Evolutionary conservation across 2,329 filamentous ascomycete genomes (phyloP), one percentile per base, ranked within the genome.

Genomic region (Thermomyces lanuginosus): DNA sequence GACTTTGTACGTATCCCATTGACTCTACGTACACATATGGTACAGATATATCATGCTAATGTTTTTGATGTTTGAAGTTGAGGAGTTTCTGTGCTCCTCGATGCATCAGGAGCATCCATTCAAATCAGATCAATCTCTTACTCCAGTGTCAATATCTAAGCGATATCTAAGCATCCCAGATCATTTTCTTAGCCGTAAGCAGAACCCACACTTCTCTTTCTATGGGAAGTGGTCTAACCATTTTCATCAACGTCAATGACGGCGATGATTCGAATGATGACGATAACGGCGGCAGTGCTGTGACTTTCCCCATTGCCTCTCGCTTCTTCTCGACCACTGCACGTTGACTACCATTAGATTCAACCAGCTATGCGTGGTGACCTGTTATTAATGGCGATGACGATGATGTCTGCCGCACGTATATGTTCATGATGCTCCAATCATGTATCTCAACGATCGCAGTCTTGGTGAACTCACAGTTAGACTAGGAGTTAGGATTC

Each of bases 121-220:
- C n/a, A n/a, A n/a, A n/a, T n/a, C n/a, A n/a, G n/a, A n/a, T n/a
- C n/a, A n/a, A n/a, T n/a, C n/a, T n/a, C n/a, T n/a, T n/a, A n/a
- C n/a, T n/a, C n/a, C n/a, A n/a, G n/a, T n/a, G n/a, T n/a, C n/a
- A n/a, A n/a, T n/a, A n/a, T n/a, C n/a, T n/a, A n/a, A n/a, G n/a
- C n/a, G n/a, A n/a, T n/a, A n/a, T n/a, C n/a, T n/a, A n/a, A n/a
- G n/a, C n/a, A n/a, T n/a, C 49, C 50, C 50, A 53, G 24, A 48
- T 46, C 19, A 46, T 38, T 19, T 41, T 48, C 34, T 40, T 43
- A 15, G 49, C 45, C 3, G 49, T 53, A 23, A 54, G 53, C 5
- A 54, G 32, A 5, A 50, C 26, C 16, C 42, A 34, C 5, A 45
- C 49, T 29, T 50, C 41, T 20, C 49, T 44, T 22, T 43, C n/a